phyloP scores from a whole-genome alignment of 1,139 yeast species.

The Pneumocystis wakefieldiae region DNA sequence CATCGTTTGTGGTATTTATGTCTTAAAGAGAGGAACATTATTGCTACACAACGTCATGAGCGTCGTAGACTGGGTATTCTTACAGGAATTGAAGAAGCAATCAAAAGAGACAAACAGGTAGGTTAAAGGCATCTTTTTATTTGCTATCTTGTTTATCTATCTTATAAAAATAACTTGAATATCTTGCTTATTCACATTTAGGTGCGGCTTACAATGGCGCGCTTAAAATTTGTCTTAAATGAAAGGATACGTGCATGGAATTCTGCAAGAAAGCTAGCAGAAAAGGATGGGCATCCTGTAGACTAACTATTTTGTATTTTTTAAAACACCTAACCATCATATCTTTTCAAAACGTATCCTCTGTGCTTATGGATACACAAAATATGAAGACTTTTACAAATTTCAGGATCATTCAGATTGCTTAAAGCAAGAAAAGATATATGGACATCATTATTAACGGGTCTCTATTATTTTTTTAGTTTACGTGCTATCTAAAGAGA shows the following conservation, averaged over 20 bases:
- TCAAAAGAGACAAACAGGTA: not conserved
- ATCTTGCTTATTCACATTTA: not conserved
- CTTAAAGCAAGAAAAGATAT: too few species aligned
- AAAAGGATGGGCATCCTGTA: not conserved
- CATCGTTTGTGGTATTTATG: conserved; percentile 84
- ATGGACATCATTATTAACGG: too few species aligned
- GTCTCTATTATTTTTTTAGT: too few species aligned
- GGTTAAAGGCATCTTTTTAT: not conserved
- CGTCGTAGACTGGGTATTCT: conserved; percentile 19
- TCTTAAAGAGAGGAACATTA: conserved; percentile 63
- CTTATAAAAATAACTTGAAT: not conserved
- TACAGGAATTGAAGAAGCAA: not conserved
- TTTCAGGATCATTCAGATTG: too few species aligned
- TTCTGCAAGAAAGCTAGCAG: conserved; percentile 10
- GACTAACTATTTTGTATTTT: not conserved
- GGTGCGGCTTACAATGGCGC: conserved; percentile 13
- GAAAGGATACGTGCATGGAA: conserved; percentile 11
- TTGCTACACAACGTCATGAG: conserved; percentile 59
- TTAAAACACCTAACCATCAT: too few species aligned
- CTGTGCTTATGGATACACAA: not conserved
- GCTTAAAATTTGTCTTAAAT: conserved; percentile 12
- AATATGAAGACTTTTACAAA: too few species aligned
- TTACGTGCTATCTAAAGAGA: too few species aligned
- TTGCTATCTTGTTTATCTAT: not conserved
- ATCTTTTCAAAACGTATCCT: not conserved